Evolutionary conservation across 192 early-diverging fungal genomes (phyloP).

Genomic region (Bifiguratus adelaidae): DNA sequence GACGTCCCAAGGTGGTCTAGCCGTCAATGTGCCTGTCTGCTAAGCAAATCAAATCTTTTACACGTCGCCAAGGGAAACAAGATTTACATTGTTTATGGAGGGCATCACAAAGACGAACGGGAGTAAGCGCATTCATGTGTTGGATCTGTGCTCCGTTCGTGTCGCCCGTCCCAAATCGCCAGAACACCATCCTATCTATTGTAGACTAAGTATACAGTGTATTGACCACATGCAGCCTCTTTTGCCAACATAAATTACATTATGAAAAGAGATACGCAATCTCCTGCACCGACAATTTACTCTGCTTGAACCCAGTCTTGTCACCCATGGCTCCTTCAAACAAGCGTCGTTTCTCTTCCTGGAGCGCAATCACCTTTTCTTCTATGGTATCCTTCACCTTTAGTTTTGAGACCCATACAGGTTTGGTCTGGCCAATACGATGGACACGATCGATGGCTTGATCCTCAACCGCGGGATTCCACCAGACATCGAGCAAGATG

Average conservation of each 20-base stretch:
- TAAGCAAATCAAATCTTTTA: too few relatives aligned
- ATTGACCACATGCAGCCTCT: too few relatives aligned
- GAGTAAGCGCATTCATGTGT: too few relatives aligned
- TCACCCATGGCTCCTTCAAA: slow-evolving; percentile 20
- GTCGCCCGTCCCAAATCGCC: too few relatives aligned
- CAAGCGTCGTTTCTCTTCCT: slow-evolving; percentile 45
- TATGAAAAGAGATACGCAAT: slow-evolving; percentile 14
- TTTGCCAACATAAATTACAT: too few relatives aligned
- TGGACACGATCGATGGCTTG: slow-evolving; percentile 61
- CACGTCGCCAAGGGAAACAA: too few relatives aligned
- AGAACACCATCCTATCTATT: too few relatives aligned
- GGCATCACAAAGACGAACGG: too few relatives aligned
- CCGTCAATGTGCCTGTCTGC: slow-evolving; percentile 80
- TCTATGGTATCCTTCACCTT: slow-evolving; percentile 61
- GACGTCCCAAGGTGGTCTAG: slow-evolving; percentile 86
- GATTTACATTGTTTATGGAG: too few relatives aligned
- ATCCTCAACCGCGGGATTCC: slow-evolving; percentile 69
- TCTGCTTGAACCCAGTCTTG: slow-evolving; percentile 3
- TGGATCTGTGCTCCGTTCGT: too few relatives aligned
- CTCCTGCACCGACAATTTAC: slow-evolving; percentile 18
- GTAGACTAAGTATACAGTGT: too few relatives aligned
- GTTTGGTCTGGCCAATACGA: slow-evolving; percentile 47
- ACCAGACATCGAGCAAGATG: slow-evolving; percentile 73
- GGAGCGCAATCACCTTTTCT: slow-evolving; percentile 70
- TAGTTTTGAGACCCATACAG: slow-evolving; percentile 47